Evolutionary conservation across 2,329 filamentous ascomycete species (phyloP), one percentile per base, ranked within the genome.

Genomic region (Furcasterigmium furcatum): DNA sequence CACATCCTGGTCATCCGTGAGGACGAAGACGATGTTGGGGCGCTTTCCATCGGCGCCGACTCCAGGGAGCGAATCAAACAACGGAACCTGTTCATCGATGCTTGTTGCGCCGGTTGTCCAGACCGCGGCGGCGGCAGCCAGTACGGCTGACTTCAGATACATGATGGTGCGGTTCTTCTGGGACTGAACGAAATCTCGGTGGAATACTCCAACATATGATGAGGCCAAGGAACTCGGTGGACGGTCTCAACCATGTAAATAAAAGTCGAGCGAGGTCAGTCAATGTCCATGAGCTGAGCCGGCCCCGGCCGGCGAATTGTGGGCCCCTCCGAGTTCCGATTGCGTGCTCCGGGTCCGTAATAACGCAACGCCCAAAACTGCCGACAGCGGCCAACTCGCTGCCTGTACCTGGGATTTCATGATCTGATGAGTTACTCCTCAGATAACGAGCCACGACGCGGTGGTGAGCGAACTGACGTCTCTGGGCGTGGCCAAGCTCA

Each of bases 1-100:
- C 10, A 81, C 63, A 54, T 86, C 82, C 55, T 86, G 83, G 51
- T 87, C 83, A 50, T 87, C 83, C 0, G 80, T 83, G 25, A 86
- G 66, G 49, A 86, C 76, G 56, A 87, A 83, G 25, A 87, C 65
- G 43, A 86, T 76, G 54, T 86, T 86, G 0, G 76, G 72, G 20
- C 50, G 41, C 22, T 46, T 36, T 16, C 4, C 9, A 19, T 16
- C 34, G 12, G 4, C 34, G 18, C 18, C 34, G 18, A 19, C n/a
- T 16, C 18, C n/a, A 18, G 34, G 34, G 16, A 16, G 9, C 4
- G 30, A 34, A n/a, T 19, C 34, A 8, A 19, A 36, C 5, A 36
- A 16, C 9, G 34, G 34, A 7, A 20, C 18, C 16, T 36, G 34
- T 14, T 12, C 16, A 18, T 36, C 34, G 12, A 18, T 9, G 6